Percentiles rank a stretch among this genome's conserved stretches.
Conservation (phyloP, 805 yeast genomes). For the Kregervanrija delftensis region DNA sequence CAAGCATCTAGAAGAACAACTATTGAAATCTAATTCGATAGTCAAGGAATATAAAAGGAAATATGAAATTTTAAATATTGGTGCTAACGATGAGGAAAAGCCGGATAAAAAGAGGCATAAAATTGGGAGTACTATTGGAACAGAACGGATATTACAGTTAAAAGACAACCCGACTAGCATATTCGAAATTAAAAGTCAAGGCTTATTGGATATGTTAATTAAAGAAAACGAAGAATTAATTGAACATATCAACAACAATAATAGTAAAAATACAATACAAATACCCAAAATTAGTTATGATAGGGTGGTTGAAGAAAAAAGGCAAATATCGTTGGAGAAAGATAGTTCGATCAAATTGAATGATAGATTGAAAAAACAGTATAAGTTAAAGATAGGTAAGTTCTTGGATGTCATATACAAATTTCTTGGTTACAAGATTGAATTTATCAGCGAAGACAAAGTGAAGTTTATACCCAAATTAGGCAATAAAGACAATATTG, state of each 20-base stretch:
- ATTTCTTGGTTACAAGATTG: constrained; percentile 67
- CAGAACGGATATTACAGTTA: constrained; percentile 42
- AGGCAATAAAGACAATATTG: background rate
- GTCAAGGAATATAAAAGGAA: constrained; percentile 25
- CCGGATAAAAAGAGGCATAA: constrained; percentile 16
- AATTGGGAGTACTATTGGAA: constrained; percentile 12
- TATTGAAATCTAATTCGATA: background rate
- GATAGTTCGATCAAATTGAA: constrained; percentile 45
- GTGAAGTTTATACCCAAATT: constrained; percentile 49
- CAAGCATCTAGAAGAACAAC: too few species aligned
- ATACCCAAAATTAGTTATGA: too few species aligned
- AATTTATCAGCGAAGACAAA: constrained; percentile 52
- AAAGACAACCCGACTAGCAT: constrained; percentile 56
- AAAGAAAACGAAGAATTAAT: constrained; percentile 52
- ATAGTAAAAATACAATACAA: too few species aligned
- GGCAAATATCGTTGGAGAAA: constrained; percentile 39
- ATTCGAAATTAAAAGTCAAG: constrained; percentile 55
- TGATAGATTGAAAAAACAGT: constrained; percentile 48
- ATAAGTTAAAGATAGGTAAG: constrained; percentile 60
- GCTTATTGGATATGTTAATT: constrained; percentile 42
- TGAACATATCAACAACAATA: too few species aligned
- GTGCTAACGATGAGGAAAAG: constrained; percentile 24
- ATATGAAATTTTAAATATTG: background rate
- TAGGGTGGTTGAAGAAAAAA: constrained; percentile 25
- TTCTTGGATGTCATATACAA: constrained; percentile 61